Percentiles rank a stretch among this genome's conserved stretches.
Evolutionary conservation across 176 grass and related monocot species (phyloP).

Genomic region (Dendrocalamus sinicus): DNA sequence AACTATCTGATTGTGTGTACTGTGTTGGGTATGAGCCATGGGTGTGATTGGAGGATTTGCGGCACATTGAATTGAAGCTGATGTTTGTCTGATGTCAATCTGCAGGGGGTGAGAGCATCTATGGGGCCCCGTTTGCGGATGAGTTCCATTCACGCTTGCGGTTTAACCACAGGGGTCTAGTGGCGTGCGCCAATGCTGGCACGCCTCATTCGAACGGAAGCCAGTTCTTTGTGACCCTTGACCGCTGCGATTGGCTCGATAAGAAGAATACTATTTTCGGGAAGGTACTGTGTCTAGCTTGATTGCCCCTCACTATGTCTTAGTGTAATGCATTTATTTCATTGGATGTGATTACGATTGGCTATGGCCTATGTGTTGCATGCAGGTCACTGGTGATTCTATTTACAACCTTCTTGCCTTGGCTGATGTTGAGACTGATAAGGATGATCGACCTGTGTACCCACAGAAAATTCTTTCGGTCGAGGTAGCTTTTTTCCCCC

Average conservation of each 20-base stretch:
- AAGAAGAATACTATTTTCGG: constrained; percentile 92
- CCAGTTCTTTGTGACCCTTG: constrained; percentile 90
- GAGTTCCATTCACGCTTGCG: constrained; percentile 87
- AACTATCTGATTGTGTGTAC: not conserved
- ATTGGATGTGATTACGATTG: constrained; percentile 22
- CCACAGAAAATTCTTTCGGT: constrained; percentile 88
- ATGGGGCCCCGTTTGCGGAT: constrained; percentile 78
- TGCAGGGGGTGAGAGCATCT: constrained; percentile 94
- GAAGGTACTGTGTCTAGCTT: constrained; percentile 57
- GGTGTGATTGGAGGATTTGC: not conserved
- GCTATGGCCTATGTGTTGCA: not conserved
- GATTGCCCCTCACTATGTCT: not conserved
- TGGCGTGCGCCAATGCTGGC: constrained; percentile 94
- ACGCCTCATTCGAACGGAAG: constrained; percentile 87
- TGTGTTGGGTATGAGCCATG: not conserved
- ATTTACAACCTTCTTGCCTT: constrained; percentile 87
- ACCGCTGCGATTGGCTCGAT: constrained; percentile 91
- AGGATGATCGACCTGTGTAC: constrained; percentile 85
- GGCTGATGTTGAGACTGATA: constrained; percentile 86
- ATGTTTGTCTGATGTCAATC: not conserved
- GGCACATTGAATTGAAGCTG: constrained; percentile 27
- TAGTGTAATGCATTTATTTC: constrained; percentile 9
- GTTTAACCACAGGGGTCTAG: constrained; percentile 96
- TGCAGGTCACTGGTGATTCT: constrained; percentile 95
- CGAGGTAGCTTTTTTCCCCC: constrained; percentile 59